These are phyloP conservation scores for Hansenula lynferdii DNA, from an alignment of 1,139 yeast species.

Conservation along the genomic window DNA sequence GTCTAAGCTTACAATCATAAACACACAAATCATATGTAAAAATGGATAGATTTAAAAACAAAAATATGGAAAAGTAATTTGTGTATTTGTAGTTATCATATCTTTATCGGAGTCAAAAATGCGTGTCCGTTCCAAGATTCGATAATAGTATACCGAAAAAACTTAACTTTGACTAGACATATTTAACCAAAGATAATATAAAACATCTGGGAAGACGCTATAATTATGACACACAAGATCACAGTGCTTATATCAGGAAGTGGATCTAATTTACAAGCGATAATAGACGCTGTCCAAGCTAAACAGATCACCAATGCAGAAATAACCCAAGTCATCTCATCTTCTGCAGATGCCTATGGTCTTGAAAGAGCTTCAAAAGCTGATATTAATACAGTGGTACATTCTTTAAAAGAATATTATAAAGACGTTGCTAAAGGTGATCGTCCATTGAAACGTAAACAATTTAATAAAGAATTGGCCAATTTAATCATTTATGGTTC, in stretches of 20 bases:
- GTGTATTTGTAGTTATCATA: too few relatives aligned
- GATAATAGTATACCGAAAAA: neutral
- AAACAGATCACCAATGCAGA: slow-evolving; percentile 47
- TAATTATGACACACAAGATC: slow-evolving; percentile 29
- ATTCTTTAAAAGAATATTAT: slow-evolving; percentile 70
- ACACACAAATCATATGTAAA: neutral
- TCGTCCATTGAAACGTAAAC: slow-evolving; percentile 59
- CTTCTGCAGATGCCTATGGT: slow-evolving; percentile 80
- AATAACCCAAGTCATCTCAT: slow-evolving; percentile 66
- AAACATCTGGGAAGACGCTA: too few relatives aligned
- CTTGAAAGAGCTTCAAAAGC: slow-evolving; percentile 69
- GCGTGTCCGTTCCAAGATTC: neutral
- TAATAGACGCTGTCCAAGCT: slow-evolving; percentile 63
- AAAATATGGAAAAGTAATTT: too few relatives aligned
- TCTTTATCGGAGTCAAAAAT: neutral
- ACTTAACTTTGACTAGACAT: neutral
- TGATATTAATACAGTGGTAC: slow-evolving; percentile 63
- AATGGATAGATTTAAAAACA: neutral
- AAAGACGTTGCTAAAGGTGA: slow-evolving; percentile 62
- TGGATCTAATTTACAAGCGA: slow-evolving; percentile 91
- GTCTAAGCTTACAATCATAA: neutral
- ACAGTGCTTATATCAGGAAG: slow-evolving; percentile 90
- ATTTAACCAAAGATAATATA: too few relatives aligned
- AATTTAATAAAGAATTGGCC: slow-evolving; percentile 77
- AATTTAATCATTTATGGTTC: slow-evolving; percentile 50